Conservation (phyloP, 148 eudicot genomes). For the Simmondsia chinensis region DNA sequence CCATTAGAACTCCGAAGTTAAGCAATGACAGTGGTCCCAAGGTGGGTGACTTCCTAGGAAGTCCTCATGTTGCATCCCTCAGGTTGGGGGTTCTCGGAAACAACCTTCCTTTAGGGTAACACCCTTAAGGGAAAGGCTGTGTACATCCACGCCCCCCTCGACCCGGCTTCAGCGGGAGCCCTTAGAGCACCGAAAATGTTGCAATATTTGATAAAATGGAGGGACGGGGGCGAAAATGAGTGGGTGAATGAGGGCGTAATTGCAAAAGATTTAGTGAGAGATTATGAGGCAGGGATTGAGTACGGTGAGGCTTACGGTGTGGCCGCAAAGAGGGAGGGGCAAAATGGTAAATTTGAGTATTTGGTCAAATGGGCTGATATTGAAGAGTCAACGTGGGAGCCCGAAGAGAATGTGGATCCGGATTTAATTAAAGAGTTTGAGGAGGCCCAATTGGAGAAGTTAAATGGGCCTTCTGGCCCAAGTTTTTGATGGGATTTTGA, state of each 20-base stretch:
- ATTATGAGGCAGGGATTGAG: conserved; percentile 83
- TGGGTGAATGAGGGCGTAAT: conserved; percentile 54
- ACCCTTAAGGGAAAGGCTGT: too few relatives aligned
- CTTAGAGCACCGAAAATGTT: too few relatives aligned
- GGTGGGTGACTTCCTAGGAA: too few relatives aligned
- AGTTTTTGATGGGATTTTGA: too few relatives aligned
- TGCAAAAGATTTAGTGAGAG: conserved; percentile 64
- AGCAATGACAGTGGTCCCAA: too few relatives aligned
- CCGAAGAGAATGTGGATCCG: conserved; percentile 75
- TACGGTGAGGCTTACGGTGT: conserved; percentile 69
- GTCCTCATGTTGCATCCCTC: too few relatives aligned
- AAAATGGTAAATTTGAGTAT: conserved; percentile 50
- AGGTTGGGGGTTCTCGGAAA: too few relatives aligned
- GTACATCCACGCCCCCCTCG: too few relatives aligned
- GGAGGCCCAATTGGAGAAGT: conserved; percentile 7
- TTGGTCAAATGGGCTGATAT: conserved; percentile 86
- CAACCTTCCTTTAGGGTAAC: too few relatives aligned
- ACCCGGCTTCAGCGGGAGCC: too few relatives aligned
- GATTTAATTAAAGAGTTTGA: conserved; percentile 65
- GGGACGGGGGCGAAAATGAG: conserved; percentile 81
- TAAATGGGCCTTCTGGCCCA: too few relatives aligned
- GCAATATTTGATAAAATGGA: conserved; percentile 81
- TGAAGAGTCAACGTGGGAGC: conserved; percentile 93
- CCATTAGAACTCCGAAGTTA: too few relatives aligned
- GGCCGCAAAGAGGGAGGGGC: conserved; percentile 36